Evolutionary conservation across 345 rosid species (phyloP).

Genomic region (Litchi chinensis): DNA sequence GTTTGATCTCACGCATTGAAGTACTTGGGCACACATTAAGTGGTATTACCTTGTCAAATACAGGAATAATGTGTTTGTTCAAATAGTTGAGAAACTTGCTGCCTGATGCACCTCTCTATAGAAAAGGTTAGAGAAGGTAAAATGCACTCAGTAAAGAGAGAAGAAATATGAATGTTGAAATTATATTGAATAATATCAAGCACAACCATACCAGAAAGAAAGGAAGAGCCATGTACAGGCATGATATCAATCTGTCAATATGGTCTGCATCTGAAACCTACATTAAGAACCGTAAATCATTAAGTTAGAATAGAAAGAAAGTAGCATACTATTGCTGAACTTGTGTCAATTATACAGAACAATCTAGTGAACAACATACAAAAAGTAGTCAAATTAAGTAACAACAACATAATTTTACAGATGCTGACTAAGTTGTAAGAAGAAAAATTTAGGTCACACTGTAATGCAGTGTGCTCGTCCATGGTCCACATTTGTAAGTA

Average conservation of each 20-base stretch:
- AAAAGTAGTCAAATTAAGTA: not conserved
- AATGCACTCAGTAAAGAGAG: conserved; percentile 12
- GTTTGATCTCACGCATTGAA: not conserved
- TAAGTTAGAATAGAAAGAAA: conserved; percentile 6
- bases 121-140: conserved; percentile 19
- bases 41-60: conserved; percentile 76
- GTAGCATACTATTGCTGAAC: conserved; percentile 9
- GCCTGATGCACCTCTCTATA: conserved; percentile 90
- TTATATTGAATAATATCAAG: not conserved
- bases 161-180: not conserved
- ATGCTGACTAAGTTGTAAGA: not conserved
- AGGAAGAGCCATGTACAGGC: conserved; percentile 91
- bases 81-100: conserved; percentile 88
- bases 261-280: conserved; percentile 95
- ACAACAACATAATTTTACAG: not conserved
- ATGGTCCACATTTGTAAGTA: conserved; percentile 1
- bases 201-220: conserved; percentile 72
- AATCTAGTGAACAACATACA: not conserved
- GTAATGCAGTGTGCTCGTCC: not conserved
- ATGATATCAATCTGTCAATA: conserved; percentile 92
- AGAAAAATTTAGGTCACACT: not conserved
- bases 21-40: conserved; percentile 2
- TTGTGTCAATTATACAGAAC: not conserved
- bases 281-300: conserved; percentile 22
- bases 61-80: conserved; percentile 88